Percentiles rank a stretch among this genome's conserved stretches.
Conservation (phyloP, 169 alveolate species). For the Amoebophrya sp. region DNA sequence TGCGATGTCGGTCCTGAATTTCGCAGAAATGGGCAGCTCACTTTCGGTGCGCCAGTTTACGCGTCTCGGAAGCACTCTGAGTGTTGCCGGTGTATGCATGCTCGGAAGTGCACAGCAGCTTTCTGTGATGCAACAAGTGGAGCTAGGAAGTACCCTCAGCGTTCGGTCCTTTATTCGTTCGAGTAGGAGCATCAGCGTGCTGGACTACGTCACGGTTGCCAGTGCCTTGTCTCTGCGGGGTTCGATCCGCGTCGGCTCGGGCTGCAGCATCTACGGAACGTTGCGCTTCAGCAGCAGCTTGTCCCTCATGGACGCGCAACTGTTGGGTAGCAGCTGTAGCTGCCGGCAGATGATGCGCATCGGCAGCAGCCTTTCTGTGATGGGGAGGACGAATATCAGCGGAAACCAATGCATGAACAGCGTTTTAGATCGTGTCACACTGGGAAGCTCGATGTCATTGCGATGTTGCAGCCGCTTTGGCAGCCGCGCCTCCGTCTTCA, state of each 20-base stretch:
- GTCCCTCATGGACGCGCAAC: background rate
- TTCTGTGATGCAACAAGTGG: slow-evolving; percentile 9
- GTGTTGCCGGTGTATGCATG: background rate
- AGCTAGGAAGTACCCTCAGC: background rate
- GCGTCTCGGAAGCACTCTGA: background rate
- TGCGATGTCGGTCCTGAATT: background rate
- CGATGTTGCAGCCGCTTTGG: background rate
- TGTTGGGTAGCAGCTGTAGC: background rate
- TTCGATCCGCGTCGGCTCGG: background rate
- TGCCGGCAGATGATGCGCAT: background rate
- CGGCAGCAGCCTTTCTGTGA: background rate
- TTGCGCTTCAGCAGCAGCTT: background rate
- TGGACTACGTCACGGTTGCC: background rate
- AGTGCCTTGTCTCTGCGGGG: background rate
- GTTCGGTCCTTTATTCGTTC: background rate
- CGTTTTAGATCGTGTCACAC: background rate
- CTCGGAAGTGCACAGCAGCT: background rate
- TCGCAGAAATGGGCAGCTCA: background rate
- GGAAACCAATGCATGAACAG: background rate
- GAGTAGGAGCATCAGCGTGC: background rate
- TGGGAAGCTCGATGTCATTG: slow-evolving; percentile 18
- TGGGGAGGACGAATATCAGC: background rate
- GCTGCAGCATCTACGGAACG: background rate
- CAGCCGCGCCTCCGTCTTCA: background rate
- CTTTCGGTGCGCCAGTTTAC: background rate